phyloP scores from a whole-genome alignment of 2,329 filamentous ascomycete genomes.

The Penicillium sp. region DNA sequence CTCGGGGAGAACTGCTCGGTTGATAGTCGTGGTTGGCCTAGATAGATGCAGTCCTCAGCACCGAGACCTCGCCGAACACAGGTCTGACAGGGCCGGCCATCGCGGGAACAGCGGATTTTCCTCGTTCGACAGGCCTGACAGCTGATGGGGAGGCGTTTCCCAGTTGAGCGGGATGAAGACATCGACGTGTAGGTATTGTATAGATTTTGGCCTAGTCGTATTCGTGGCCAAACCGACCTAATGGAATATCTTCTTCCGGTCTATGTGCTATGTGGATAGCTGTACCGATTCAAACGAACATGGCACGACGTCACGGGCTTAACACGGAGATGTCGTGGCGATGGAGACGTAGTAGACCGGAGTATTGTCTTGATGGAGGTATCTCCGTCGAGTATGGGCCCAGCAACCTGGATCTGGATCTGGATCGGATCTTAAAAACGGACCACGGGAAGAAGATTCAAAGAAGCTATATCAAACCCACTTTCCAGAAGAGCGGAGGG shows the following conservation, averaged over 20 bases:
- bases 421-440: not conserved
- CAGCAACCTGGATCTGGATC: not conserved
- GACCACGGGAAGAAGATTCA: not conserved
- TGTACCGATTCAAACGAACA: not conserved
- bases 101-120: slow-evolving; percentile 47
- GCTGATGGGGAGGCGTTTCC: slow-evolving; percentile 44
- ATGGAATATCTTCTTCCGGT: not conserved
- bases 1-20: slow-evolving; percentile 27
- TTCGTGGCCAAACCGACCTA: not conserved
- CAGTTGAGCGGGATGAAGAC: slow-evolving; percentile 32
- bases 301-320: not conserved
- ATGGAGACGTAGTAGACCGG: not conserved
- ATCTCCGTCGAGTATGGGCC: not conserved
- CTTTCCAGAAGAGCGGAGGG: slow-evolving; percentile 1
- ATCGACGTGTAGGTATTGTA: slow-evolving; percentile 18
- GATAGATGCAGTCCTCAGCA: slow-evolving; percentile 43
- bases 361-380: not conserved
- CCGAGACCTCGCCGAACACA: slow-evolving; percentile 44
- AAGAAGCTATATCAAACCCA: not conserved
- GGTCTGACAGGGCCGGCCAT: slow-evolving; percentile 44
- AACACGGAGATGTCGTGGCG: not conserved
- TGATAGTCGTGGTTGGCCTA: slow-evolving; percentile 39
- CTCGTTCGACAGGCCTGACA: slow-evolving; percentile 47
- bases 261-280: not conserved
- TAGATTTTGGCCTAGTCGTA: no score